These are phyloP conservation scores for Cyberlindnera mycetangii DNA, from an alignment of 805 yeast genomes.

Conservation along the genomic window DNA sequence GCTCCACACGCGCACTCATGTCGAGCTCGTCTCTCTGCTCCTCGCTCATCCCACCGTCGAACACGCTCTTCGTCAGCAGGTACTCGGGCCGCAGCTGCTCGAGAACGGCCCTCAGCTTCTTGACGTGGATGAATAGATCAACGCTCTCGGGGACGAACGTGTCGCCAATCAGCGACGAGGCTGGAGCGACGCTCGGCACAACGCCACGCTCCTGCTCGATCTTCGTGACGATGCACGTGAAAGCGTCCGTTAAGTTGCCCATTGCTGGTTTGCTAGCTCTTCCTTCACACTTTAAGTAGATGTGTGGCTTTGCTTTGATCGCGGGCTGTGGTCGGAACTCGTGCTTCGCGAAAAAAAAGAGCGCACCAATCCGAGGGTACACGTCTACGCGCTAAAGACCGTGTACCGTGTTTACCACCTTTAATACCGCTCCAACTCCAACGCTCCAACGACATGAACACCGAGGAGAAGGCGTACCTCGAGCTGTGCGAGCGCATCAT, in stretches of 20 bases:
- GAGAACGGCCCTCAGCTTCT: slow-evolving; percentile 30
- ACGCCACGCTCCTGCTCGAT: slow-evolving; percentile 14
- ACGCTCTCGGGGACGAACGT: slow-evolving; percentile 23
- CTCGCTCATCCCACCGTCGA: slow-evolving; percentile 33
- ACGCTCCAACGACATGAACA: slow-evolving; percentile 16
- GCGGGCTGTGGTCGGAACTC: neutral
- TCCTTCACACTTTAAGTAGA: neutral
- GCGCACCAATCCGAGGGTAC: too few species aligned
- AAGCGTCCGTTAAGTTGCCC: slow-evolving; percentile 19
- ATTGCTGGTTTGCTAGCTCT: slow-evolving; percentile 9
- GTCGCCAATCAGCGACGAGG: slow-evolving; percentile 16
- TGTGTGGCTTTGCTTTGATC: neutral
- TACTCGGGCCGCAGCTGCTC: slow-evolving; percentile 29
- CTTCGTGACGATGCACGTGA: slow-evolving; percentile 10
- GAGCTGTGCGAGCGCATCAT: slow-evolving; percentile 78
- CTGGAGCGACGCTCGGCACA: neutral
- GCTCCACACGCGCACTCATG: slow-evolving; percentile 48
- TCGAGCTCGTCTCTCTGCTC: slow-evolving; percentile 55
- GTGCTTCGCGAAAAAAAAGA: neutral
- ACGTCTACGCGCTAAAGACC: too few species aligned
- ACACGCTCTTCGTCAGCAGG: slow-evolving; percentile 20
- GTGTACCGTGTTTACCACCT: too few species aligned
- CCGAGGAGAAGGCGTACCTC: slow-evolving; percentile 82
- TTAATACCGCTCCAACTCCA: too few species aligned
- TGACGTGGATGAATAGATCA: slow-evolving; percentile 25